Base-by-base conservation (phyloP, 2,329 filamentous ascomycete species). In the Neonectria sp. region DNA sequence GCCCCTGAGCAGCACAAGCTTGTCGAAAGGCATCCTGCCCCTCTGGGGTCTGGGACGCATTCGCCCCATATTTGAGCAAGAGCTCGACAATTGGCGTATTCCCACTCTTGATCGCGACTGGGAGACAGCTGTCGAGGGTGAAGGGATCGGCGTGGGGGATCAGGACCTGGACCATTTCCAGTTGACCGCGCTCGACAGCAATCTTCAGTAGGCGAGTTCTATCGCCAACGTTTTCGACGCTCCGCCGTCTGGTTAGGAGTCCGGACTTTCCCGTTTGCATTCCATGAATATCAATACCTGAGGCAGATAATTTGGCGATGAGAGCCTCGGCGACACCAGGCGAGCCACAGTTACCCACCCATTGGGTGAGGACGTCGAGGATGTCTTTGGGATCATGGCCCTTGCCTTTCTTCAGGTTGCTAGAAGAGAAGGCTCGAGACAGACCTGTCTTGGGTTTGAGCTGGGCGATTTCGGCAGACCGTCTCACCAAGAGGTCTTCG, bases 271-370 rank as follows among this genome's bases (percentile, higher is more conserved):
- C 84, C 72, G 85, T 87, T 60, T 83, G 80, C 49, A 77, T 79
- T 15, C 86, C 81, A 60, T 86, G 85, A 15, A 89, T 74, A 58
- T 88, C 85, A 4, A 87, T 84, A 15, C 88, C 88, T 1, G 81
- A 83, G 1, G 80, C 76, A 40, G 82, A 79, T 37, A 90, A 77
- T 75, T 86, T 87, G 4, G 77, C 79, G 33, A 90, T 83, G 27
- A 90, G 80, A 0, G 85, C 86, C 72, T 89, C 86, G n/a, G 86
- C 88, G 5, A 90, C 84, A 9, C 85, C 88, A 0, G 88, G 83
- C 0, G 86, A 83, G 13, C 87, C 87, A 17, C 77, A 78, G 53
- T 83, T 85, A 40, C 80, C 77, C 63, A 90, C 81, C 72, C 88
- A 86, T 48, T 80, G 78, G 53, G 84, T 79, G 59, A 90, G 80